phyloP scores from a whole-genome alignment of 1,139 yeast genomes.

The Magnusiomyces tetraspermus region DNA sequence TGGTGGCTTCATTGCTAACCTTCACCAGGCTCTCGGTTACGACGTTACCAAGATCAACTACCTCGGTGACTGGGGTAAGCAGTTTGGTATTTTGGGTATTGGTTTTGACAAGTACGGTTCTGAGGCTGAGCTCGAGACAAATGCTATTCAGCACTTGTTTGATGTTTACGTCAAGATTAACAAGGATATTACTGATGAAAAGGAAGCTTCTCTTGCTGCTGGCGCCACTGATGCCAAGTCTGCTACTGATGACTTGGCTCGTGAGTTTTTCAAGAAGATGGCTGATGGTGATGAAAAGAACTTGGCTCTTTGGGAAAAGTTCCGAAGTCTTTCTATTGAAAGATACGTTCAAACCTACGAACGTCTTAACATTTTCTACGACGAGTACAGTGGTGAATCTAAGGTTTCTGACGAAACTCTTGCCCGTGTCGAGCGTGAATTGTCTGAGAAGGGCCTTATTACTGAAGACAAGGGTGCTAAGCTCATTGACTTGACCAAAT shows the following conservation, averaged over 20 bases:
- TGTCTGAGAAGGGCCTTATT: slow-evolving; percentile 61
- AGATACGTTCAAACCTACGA: slow-evolving; percentile 82
- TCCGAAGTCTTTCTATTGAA: slow-evolving; percentile 82
- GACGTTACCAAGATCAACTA: slow-evolving; percentile 84
- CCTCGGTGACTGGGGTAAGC: slow-evolving; percentile 99
- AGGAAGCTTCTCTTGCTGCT: slow-evolving; percentile 40
- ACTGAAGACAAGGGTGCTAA: slow-evolving; percentile 89
- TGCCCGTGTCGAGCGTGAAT: slow-evolving; percentile 52
- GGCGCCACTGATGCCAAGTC: slow-evolving; percentile 22
- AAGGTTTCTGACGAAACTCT: slow-evolving; percentile 73
- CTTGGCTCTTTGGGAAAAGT: slow-evolving; percentile 69
- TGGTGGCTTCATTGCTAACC: slow-evolving; percentile 91
- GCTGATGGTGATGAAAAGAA: slow-evolving; percentile 88
- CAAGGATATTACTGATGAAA: slow-evolving; percentile 68
- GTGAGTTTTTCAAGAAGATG: slow-evolving; percentile 81
- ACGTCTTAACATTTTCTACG: slow-evolving; percentile 81
- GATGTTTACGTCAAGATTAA: slow-evolving; percentile 88
- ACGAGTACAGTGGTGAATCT: slow-evolving; percentile 90
- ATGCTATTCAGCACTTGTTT: slow-evolving; percentile 91
- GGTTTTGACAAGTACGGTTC: slow-evolving; percentile 82
- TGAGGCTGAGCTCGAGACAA: slow-evolving; percentile 57
- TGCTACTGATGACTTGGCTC: slow-evolving; percentile 73
- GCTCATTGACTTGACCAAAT: slow-evolving; percentile 74
- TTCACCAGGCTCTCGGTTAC: slow-evolving; percentile 87
- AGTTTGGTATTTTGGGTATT: slow-evolving; percentile 89